Base-by-base conservation (phyloP, 129 eudicot genomes). In the Flaveria sonorensis region DNA sequence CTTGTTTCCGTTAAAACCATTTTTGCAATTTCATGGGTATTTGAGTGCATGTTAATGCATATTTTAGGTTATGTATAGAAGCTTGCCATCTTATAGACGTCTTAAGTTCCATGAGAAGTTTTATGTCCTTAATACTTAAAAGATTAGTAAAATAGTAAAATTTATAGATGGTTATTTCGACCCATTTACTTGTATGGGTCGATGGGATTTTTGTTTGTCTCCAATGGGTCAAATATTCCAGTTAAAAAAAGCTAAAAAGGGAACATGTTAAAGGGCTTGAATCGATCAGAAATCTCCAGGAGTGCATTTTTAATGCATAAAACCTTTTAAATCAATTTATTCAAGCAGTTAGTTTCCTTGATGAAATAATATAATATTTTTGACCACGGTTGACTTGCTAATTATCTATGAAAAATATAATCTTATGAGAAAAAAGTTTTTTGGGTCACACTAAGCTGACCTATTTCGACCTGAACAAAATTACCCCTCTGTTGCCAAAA, bases 51-150 rank as follows among this genome's bases (percentile, higher is more conserved):
- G 39, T 16, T 60, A 3, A 60, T 60, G 32, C 32, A 57, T 60
- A 24, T 23, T 60, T 60, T 24, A 2, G n/a, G 18, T 60, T 23
- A 3, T 6, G 39, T 60, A 24, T 7, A 59, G 36, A 23, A 26
- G 66, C n/a, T 60, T 2, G n/a, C 7, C 39, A 60, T 23, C 13
- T 23, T 59, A 11, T 36, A 24, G 66, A 56, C 21, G 55, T 39
- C 40, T 18, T 72, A 53, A 72, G 39, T 55, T 72, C 61, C 56
- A 2, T 32, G 40, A 16, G 78, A 59, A 32, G 43, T 23, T 73
- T 12, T 24, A 18, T 20, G 46, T 23, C 18, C 68, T 55, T 57
- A 14, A 57, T 57, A 39, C 6, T 10, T 16, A 60, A 16, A 61
- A 74, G 70, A 62, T 61, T 12, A 42, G 47, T 23, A 61, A 60